Evolutionary conservation across 2,329 filamentous ascomycete species (phyloP).

Genomic region (Cadophora malorum): DNA sequence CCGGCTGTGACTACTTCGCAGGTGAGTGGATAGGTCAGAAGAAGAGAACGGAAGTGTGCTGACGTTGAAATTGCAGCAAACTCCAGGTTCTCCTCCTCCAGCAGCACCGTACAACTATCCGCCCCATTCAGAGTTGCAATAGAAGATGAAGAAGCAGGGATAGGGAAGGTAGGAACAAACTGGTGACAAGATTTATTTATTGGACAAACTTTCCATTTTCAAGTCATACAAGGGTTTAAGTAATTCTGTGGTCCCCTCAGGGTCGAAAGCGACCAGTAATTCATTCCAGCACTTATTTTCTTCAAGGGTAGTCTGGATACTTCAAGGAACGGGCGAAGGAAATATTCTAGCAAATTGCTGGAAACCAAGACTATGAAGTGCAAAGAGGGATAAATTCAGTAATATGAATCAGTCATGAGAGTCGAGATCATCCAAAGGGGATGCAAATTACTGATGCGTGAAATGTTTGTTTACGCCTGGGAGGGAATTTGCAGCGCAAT

Average conservation of each 20-base stretch:
- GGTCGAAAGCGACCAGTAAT: neutral
- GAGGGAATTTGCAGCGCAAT: neutral
- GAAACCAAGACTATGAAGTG: too few relatives aligned
- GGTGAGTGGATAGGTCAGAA: neutral
- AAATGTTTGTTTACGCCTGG: neutral
- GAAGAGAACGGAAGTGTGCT: neutral
- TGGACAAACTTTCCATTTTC: neutral
- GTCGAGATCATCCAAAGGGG: too few relatives aligned
- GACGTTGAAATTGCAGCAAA: neutral
- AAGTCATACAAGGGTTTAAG: neutral
- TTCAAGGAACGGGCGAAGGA: neutral
- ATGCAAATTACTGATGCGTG: too few relatives aligned
- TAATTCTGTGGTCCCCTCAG: neutral
- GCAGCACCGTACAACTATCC: neutral
- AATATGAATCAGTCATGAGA: neutral
- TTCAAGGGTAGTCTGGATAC: neutral
- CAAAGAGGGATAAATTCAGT: neutral
- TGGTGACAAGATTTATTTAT: neutral
- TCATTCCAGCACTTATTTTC: neutral
- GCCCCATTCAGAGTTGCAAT: neutral
- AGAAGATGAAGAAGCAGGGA: neutral
- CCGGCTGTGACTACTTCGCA: conserved; percentile 9
- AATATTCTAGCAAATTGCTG: too few relatives aligned
- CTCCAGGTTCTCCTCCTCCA: neutral
- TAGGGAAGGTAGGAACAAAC: neutral